Evolutionary conservation across 2,329 filamentous ascomycete genomes (phyloP).

Genomic region (Colletotrichum godetiae): DNA sequence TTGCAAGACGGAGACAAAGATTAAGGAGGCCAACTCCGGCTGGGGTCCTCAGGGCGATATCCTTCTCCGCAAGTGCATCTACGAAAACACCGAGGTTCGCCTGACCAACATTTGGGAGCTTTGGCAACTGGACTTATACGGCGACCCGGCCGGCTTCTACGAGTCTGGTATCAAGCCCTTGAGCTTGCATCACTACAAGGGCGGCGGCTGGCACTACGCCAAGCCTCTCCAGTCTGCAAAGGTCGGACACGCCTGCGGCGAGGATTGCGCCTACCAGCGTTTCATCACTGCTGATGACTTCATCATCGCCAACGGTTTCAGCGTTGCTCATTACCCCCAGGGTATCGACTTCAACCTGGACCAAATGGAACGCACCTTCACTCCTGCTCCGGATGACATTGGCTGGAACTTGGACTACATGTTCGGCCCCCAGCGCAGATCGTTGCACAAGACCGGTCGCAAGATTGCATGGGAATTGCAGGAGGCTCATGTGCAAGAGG

Average conservation of each 20-base stretch:
- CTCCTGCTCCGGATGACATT: constrained; percentile 58
- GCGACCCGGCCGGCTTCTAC: constrained; percentile 72
- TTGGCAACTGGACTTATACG: constrained; percentile 70
- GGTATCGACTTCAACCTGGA: constrained; percentile 61
- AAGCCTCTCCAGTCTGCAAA: constrained; percentile 67
- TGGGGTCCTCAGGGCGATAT: constrained; percentile 72
- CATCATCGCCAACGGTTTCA: constrained; percentile 70
- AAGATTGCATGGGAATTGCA: constrained; percentile 67
- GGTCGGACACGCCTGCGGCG: constrained; percentile 68
- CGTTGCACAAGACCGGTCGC: constrained; percentile 58
- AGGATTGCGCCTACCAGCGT: constrained; percentile 69
- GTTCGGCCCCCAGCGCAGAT: constrained; percentile 61
- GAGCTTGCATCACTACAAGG: constrained; percentile 74
- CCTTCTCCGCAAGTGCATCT: constrained; percentile 71
- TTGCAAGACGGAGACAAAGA: constrained; percentile 62
- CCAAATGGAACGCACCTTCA: constrained; percentile 65
- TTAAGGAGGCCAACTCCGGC: constrained; percentile 65
- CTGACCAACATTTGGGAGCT: constrained; percentile 67
- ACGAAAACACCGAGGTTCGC: constrained; percentile 70
- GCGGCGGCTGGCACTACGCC: constrained; percentile 66
- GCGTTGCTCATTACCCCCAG: constrained; percentile 66
- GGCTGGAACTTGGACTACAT: constrained; percentile 64
- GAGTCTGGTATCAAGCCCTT: constrained; percentile 70
- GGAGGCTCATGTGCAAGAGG: constrained; percentile 57
- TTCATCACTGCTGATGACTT: constrained; percentile 66